Evolutionary conservation across 345 rosid species (phyloP).

Genomic region (Aquilaria yunnanensis): DNA sequence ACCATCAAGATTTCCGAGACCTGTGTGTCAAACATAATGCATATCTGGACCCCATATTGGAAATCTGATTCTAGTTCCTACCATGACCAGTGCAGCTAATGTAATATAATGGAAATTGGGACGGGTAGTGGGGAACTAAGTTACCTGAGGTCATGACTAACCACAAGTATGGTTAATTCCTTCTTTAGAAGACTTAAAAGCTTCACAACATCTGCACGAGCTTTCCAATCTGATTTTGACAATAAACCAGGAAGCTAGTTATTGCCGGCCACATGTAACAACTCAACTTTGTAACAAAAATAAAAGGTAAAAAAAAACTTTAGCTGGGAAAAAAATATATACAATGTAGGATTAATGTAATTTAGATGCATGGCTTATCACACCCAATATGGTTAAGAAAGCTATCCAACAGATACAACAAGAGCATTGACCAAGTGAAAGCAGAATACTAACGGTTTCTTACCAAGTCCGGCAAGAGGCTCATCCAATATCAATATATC

Average conservation of each 20-base stretch:
- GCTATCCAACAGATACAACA: background rate
- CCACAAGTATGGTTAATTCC: slow-evolving; percentile 77
- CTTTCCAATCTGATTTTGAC: slow-evolving; percentile 74
- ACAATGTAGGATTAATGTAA: background rate
- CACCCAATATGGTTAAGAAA: background rate
- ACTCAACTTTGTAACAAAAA: background rate
- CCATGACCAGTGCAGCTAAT: too few species aligned
- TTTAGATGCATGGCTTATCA: background rate
- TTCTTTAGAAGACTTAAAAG: slow-evolving; percentile 82
- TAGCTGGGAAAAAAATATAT: background rate
- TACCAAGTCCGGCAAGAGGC: slow-evolving; percentile 98
- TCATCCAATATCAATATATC: slow-evolving; percentile 83
- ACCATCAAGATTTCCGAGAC: too few species aligned
- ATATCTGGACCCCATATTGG: too few species aligned
- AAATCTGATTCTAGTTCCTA: too few species aligned
- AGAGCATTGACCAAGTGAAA: background rate
- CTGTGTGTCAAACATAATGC: too few species aligned
- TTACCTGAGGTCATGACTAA: slow-evolving; percentile 92
- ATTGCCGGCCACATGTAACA: background rate
- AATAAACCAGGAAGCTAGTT: background rate
- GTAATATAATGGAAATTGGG: background rate
- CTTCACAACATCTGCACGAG: slow-evolving; percentile 84
- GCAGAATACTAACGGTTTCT: slow-evolving; percentile 18
- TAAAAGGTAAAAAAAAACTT: background rate
- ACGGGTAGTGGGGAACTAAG: slow-evolving; percentile 8